Percentiles rank a stretch among this genome's conserved stretches.
These are phyloP conservation scores for Coemansia sp. DNA, from an alignment of 192 early-diverging fungal species.

Conservation along the genomic window DNA sequence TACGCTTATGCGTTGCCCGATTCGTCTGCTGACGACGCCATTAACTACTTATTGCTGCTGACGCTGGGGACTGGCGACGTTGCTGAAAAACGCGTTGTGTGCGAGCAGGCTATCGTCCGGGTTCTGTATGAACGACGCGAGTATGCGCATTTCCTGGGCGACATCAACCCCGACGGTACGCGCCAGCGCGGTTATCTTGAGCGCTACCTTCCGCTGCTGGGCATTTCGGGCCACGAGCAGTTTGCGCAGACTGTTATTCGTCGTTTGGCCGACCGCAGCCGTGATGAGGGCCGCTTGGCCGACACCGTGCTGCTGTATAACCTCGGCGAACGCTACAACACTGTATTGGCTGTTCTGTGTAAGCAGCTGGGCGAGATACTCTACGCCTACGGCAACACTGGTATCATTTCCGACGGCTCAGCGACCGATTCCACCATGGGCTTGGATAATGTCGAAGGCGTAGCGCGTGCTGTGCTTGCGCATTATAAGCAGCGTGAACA, in stretches of 20 bases:
- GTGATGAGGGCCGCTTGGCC: conserved; percentile 63
- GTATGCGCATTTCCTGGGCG: conserved; percentile 60
- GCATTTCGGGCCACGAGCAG: conserved; percentile 59
- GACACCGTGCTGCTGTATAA: conserved; percentile 79
- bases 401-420: not conserved
- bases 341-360: conserved; percentile 69
- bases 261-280: conserved; percentile 69
- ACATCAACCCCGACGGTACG: conserved; percentile 54
- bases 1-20: conserved; percentile 42
- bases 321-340: conserved; percentile 72
- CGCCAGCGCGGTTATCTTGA: conserved; percentile 64
- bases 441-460: conserved; percentile 48
- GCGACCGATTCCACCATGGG: not conserved
- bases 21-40: conserved; percentile 27
- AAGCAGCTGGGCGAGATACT: conserved; percentile 68
- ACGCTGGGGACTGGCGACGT: conserved; percentile 14
- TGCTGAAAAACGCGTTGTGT: conserved; percentile 15
- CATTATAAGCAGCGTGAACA: conserved; percentile 55
- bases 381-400: conserved; percentile 19
- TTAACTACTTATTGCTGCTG: conserved; percentile 46
- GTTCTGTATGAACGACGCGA: conserved; percentile 64
- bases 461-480: conserved; percentile 50
- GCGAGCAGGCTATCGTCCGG: conserved; percentile 37
- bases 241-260: conserved; percentile 66
- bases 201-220: conserved; percentile 63